Evolutionary conservation across 2,329 filamentous ascomycete genomes (phyloP).

Genomic region (Domatiomyces catenatus): DNA sequence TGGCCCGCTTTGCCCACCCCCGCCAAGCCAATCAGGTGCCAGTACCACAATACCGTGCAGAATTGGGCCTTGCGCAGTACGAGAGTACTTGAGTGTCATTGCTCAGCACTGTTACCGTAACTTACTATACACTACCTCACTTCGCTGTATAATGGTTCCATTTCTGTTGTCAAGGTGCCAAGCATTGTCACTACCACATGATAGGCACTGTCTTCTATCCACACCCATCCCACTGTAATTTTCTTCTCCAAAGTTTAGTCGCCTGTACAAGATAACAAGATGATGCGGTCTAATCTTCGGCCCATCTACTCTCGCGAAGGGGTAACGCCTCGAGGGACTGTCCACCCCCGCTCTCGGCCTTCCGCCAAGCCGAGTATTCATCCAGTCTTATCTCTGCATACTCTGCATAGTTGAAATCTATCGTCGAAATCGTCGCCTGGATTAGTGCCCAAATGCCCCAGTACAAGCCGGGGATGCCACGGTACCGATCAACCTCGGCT

Average conservation of each 20-base stretch:
- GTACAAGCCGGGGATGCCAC: slow-evolving; percentile 78
- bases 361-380: slow-evolving; percentile 89
- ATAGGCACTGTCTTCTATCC: neutral
- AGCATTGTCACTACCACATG: no score
- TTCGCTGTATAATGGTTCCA: no score
- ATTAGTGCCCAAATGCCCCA: slow-evolving; percentile 91
- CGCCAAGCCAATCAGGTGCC: no score
- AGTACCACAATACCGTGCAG: no score
- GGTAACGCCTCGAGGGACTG: slow-evolving; percentile 41
- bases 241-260: neutral
- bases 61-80: no score
- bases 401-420: slow-evolving; percentile 88
- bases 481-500: slow-evolving; percentile 69
- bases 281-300: slow-evolving; percentile 33
- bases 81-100: no score
- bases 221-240: neutral
- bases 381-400: slow-evolving; percentile 77
- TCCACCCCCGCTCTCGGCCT: slow-evolving; percentile 47
- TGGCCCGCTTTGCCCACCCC: no score
- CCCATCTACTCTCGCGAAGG: slow-evolving; percentile 68
- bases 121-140: no score
- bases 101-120: no score
- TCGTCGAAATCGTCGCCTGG: slow-evolving; percentile 82
- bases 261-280: neutral
- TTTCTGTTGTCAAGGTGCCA: no score